Conservation (phyloP, 306 rosid species). For the Potentilla sterilis region DNA sequence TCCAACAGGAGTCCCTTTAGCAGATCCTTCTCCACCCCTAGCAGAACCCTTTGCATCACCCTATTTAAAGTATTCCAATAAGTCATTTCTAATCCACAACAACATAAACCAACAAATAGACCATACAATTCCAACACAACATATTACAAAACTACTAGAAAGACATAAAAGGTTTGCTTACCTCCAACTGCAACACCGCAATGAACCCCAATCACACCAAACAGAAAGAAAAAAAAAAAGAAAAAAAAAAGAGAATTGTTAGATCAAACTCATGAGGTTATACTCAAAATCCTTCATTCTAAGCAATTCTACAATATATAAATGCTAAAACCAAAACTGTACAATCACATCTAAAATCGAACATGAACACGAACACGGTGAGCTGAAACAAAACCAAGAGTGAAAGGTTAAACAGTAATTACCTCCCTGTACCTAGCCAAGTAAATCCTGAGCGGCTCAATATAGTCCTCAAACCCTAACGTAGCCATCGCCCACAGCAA, state of each 20-base stretch:
- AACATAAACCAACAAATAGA: not conserved
- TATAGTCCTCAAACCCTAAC: conserved; percentile 87
- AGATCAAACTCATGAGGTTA: conserved; percentile 20
- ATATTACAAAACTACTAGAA: conserved; percentile 1
- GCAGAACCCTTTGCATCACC: conserved; percentile 86
- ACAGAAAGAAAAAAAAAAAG: conserved; percentile 12
- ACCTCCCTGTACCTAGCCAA: conserved; percentile 91
- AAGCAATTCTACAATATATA: not conserved
- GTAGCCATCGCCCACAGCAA: conserved; percentile 93
- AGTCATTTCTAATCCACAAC: not conserved
- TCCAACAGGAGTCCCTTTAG: conserved; percentile 57
- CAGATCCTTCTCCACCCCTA: conserved; percentile 76
- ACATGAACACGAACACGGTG: not conserved
- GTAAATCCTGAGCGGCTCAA: conserved; percentile 87
- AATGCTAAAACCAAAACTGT: not conserved
- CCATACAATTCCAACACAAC: conserved; percentile 7
- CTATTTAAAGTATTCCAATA: conserved; percentile 22
- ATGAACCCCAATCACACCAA: conserved; percentile 31
- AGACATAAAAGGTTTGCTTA: conserved; percentile 32
- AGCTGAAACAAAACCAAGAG: not conserved
- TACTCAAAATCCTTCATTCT: not conserved
- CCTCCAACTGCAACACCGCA: conserved; percentile 63
- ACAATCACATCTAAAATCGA: not conserved
- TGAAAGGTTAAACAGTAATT: not conserved
- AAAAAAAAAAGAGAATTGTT: conserved; percentile 20